phyloP scores from a whole-genome alignment of 192 early-diverging fungal genomes.

The Geranomyces michiganensis region DNA sequence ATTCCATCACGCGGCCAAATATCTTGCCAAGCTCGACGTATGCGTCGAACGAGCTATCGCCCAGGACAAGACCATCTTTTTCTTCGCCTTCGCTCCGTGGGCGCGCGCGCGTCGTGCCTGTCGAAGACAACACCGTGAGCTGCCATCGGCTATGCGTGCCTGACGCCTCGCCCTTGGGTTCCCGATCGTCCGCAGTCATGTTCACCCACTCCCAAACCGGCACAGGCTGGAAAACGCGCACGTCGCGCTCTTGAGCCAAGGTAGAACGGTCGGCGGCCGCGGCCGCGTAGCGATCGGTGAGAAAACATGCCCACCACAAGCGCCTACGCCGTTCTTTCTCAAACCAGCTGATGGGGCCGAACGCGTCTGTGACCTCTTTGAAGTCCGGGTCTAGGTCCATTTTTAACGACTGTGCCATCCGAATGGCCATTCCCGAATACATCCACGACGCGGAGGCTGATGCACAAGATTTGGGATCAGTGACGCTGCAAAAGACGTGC shows the following conservation, averaged over 20 bases:
- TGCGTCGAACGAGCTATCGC: conserved; percentile 15
- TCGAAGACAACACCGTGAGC: conserved; percentile 23
- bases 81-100: neutral
- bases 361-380: conserved; percentile 13
- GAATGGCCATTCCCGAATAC: conserved; percentile 57
- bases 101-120: conserved; percentile 14
- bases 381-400: conserved; percentile 42
- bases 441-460: conserved; percentile 43
- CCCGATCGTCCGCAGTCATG: conserved; percentile 45
- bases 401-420: conserved; percentile 48
- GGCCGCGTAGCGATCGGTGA: conserved; percentile 45
- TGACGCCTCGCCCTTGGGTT: conserved; percentile 11
- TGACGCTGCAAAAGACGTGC: no score
- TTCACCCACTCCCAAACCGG: conserved; percentile 12
- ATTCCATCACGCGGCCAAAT: conserved; percentile 49
- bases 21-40: conserved; percentile 44
- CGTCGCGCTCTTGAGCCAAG: conserved; percentile 26
- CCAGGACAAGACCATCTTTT: neutral
- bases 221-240: conserved; percentile 29
- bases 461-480: neutral
- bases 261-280: conserved; percentile 41
- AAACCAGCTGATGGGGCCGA: conserved; percentile 35
- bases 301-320: conserved; percentile 52
- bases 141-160: conserved; percentile 25
- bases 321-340: conserved; percentile 46